These are phyloP conservation scores for Kernera saxatilis DNA, from an alignment of 345 rosid genomes.

Conservation along the genomic window DNA sequence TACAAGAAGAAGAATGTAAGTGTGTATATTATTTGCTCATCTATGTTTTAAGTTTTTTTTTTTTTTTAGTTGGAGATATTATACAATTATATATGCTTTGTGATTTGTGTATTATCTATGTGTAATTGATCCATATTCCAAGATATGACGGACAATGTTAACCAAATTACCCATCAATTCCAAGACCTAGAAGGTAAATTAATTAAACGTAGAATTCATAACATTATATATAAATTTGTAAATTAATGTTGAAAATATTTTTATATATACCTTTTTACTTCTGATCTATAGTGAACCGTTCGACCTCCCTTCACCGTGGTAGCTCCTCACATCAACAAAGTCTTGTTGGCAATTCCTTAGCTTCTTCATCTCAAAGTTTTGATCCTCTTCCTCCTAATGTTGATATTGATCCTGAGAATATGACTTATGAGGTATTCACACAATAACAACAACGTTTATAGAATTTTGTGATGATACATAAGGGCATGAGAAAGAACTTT, in stretches of 20 bases:
- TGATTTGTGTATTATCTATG: not conserved
- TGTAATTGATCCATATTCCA: not conserved
- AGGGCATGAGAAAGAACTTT: not conserved
- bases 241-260: not conserved
- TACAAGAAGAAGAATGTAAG: slow-evolving; percentile 28
- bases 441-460: not conserved
- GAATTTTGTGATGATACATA: not conserved
- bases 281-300: not conserved
- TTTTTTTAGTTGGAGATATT: not conserved
- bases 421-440: slow-evolving; percentile 17
- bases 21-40: not conserved
- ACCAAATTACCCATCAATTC: slow-evolving; percentile 5
- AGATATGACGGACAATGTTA: not conserved
- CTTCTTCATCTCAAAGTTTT: not conserved
- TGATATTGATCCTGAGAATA: slow-evolving; percentile 12
- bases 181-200: not conserved
- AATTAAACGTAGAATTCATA: not conserved
- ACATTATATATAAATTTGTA: not conserved
- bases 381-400: not conserved
- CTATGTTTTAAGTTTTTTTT: too few species aligned
- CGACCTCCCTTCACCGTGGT: not conserved
- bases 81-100: not conserved
- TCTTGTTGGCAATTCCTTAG: not conserved
- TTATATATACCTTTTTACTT: not conserved
- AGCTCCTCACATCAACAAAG: not conserved